Evolutionary conservation across 441 rosid species (phyloP), one percentile per base, ranked within the genome.

Genomic region (Viola pubescens): DNA sequence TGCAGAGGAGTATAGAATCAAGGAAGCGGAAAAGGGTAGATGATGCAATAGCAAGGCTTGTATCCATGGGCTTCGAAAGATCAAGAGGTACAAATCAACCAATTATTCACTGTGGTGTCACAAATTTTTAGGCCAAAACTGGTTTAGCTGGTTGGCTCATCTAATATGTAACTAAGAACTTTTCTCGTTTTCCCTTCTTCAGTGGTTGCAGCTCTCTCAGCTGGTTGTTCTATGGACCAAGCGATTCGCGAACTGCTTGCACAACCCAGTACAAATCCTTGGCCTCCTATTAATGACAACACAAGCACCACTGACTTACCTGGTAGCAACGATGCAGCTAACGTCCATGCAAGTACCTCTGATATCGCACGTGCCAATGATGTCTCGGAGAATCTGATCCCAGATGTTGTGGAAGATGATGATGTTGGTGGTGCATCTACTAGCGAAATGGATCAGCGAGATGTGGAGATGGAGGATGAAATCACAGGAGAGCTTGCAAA

Each of bases 61-160:
- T 88, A 14, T 69, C 82, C 37, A 91, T 87, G 98, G 98, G 98
- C 12, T 88, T 87, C 66, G 96, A 79, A 71, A 78, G 85, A 73
- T 75, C 83, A 45, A 72, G 61, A 63, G 98, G 98, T 88, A 77
- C 12, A 37, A 39, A 48, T 51, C 42, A 49, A 7, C 16, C 45
- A 37, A 4, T 42, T 46, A 10, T 43, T 6, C 51, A 6, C 37
- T 45, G 3, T 52, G 9, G 14, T 14, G 43, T 9, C 34, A 5
- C 54, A 11, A 37, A 50, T 52, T 49, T 41, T 48, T 47, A 42
- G 48, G 34, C 9, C 41, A 44, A 7, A 13, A 4, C 39, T 52
- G 12, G 34, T 0, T 43, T 11, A 9, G 53, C 26, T 9, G 57
- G 57, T 6, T 48, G 53, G 5, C 5, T 12, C 19, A 5, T 38